Base-by-base conservation (phyloP, 306 rosid species). In the Malus asiatica region DNA sequence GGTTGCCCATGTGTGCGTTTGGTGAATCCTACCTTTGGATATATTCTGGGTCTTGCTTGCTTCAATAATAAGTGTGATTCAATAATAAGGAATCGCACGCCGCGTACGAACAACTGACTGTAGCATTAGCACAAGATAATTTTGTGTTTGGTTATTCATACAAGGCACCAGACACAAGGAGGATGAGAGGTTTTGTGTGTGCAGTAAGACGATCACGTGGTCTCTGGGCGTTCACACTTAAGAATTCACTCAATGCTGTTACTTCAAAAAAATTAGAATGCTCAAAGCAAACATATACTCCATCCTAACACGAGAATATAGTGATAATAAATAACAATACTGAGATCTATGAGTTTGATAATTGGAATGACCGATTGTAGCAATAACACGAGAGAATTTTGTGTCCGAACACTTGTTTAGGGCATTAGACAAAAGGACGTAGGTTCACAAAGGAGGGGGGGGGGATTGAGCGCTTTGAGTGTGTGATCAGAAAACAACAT, bases 251-350 rank as follows among this genome's bases (percentile, higher is more conserved):
- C 16, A 14, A 4, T 53, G 60, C 8, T 73, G 42, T 73, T 44
- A 42, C 44, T 44, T 44, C 11, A 3, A 83, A 80, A 69, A 83
- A 86, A 83, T 86, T 86, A 77, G 79, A 79, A 84, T 77, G 85
- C 83, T 86, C 86, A 86, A 86, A 86, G 79, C 77, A 83, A 86
- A 74, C 75, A 4, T 48, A 48, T 15, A 5, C 20, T 14, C 1
- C 19, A 48, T 51, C 55, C 6, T 51, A 19, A 51, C 8, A 51
- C 0, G 1, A 2, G 1, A 15, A 48, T 0, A 6, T 48, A 48
- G 3, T 48, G 1, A 14, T 6, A 48, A 48, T 15, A 48, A 15
- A 15, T 48, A 48, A 15, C 19, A 14, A 46, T 2, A 15, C 53
- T 2, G 2, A 2, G 6, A 5, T 48, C 53, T 48, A 12, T 46